Percentiles rank a stretch among this genome's conserved stretches.
Conservation (phyloP, 495 filamentous ascomycete genomes). For the Podospora pseudoanserina region DNA sequence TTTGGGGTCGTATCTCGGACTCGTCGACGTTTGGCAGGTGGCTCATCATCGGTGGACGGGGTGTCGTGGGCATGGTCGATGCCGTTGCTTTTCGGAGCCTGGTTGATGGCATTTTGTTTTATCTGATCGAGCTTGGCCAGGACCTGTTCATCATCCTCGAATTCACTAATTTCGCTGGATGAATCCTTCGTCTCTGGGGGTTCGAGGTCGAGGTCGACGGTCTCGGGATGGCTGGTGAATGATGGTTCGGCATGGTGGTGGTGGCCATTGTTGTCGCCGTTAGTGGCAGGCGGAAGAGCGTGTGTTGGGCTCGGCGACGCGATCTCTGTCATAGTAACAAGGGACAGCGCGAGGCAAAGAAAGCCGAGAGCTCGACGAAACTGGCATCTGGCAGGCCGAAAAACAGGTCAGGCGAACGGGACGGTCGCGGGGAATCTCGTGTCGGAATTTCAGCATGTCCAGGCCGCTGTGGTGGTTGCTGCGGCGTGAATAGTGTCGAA, state of each 20-base stretch:
- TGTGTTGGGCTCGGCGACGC: slow-evolving; percentile 48
- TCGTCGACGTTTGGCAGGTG: slow-evolving; percentile 71
- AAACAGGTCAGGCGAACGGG: slow-evolving; percentile 63
- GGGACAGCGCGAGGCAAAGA: slow-evolving; percentile 36
- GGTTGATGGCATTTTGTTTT: slow-evolving; percentile 1
- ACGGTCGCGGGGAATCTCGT: slow-evolving; percentile 47
- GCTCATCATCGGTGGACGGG: slow-evolving; percentile 39
- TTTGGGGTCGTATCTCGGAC: slow-evolving; percentile 47
- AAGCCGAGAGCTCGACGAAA: slow-evolving; percentile 64
- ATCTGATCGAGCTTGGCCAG: slow-evolving; percentile 5
- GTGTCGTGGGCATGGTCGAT: slow-evolving; percentile 13
- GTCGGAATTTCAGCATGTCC: slow-evolving; percentile 62
- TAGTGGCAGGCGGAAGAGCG: slow-evolving; percentile 28
- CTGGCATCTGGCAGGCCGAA: slow-evolving; percentile 56
- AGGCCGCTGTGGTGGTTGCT: slow-evolving; percentile 38
- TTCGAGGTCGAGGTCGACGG: slow-evolving; percentile 7
- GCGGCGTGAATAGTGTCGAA: slow-evolving; percentile 39
- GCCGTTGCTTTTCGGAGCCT: slow-evolving; percentile 24
- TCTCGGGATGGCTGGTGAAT: slow-evolving; percentile 7
- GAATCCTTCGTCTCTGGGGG: slow-evolving; percentile 2
- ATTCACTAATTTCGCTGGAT: slow-evolving; percentile 6
- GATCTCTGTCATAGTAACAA: slow-evolving; percentile 49
- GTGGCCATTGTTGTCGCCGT: slow-evolving; percentile 28
- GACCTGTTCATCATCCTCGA: slow-evolving; percentile 1
- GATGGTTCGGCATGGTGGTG: slow-evolving; percentile 16